These are phyloP conservation scores for Aspergillus asperescens DNA, from an alignment of 495 filamentous ascomycete genomes.

Conservation along the genomic window DNA sequence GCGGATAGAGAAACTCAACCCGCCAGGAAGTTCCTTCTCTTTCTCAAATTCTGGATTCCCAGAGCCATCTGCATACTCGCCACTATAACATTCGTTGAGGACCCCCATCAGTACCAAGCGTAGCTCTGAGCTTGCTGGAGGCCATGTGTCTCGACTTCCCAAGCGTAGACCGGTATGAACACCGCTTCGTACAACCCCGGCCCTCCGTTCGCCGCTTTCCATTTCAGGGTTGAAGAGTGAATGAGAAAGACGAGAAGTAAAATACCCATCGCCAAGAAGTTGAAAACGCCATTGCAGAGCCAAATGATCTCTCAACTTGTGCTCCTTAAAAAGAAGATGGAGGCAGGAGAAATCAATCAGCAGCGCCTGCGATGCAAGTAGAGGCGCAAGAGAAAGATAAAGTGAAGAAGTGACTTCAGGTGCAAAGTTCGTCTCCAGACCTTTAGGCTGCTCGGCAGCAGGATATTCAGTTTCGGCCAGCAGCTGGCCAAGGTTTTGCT, in stretches of 20 bases:
- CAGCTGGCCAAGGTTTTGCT: constrained; percentile 28
- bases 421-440: constrained; percentile 39
- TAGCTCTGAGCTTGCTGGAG: constrained; percentile 87
- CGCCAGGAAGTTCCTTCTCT: constrained; percentile 63
- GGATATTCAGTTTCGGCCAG: constrained; percentile 18
- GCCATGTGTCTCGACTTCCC: constrained; percentile 74
- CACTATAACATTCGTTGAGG: constrained; percentile 65
- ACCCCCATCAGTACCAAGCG: constrained; percentile 83
- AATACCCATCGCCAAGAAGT: constrained; percentile 77
- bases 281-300: constrained; percentile 73
- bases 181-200: constrained; percentile 61
- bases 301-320: constrained; percentile 70
- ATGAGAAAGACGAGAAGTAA: constrained; percentile 69
- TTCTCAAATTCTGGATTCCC: constrained; percentile 23
- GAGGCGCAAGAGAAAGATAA: constrained; percentile 67
- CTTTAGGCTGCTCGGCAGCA: constrained; percentile 1
- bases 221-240: constrained; percentile 86
- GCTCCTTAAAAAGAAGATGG: constrained; percentile 70
- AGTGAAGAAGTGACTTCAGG: constrained; percentile 69
- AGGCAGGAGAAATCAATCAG: constrained; percentile 74
- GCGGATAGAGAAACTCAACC: constrained; percentile 82
- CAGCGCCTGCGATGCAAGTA: constrained; percentile 66
- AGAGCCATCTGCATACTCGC: constrained; percentile 16
- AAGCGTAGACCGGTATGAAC: constrained; percentile 76
- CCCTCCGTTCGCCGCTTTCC: constrained; percentile 65